Evolutionary conservation across 148 eudicot species (phyloP), one percentile per base, ranked within the genome.

Genomic region (Chenopodium suecicum): DNA sequence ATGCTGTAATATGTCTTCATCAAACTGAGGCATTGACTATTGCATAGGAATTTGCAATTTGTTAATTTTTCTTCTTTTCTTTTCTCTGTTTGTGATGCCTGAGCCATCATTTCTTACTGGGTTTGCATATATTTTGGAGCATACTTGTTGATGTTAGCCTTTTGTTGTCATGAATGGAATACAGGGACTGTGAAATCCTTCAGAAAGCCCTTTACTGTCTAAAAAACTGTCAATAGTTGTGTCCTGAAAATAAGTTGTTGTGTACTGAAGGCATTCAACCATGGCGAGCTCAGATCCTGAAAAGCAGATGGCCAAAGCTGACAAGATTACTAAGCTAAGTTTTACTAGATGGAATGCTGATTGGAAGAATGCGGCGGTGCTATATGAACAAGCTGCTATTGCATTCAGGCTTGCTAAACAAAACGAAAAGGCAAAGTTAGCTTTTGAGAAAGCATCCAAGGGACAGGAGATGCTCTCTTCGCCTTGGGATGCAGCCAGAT

Each of bases 401-500:
- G 92, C 85, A n/a, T 94, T 86, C 82, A 89, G 98, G 82, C 78
- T 88, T 80, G 87, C 97, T 73, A 92, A 86, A 83, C 89, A 89
- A 20, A 85, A 87, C 52, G 98, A 91, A 84, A 89, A 92, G 86
- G 94, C 97, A 73, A 92, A 94, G 87, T 79, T 79, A 37, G 94
- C 94, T 17, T 94, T 92, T 77, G 98, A 94, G 80, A 94, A 92
- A 85, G 98, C 98, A 85, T 94, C 98, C 13, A 88, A 90, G 80
- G 98, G 97, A 82, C 98, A 94, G 81, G 97, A 92, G 86, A 94
- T 94, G 92, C 92, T 87, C 9, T 88, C 93, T 56, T 94, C 98
- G 81, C 98, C 97, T 56, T 94, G 97, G 97, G 98, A 94, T 86
- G 94, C 98, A 84, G 97, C 98, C 41, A 94, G 89, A 84, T 93